These are phyloP conservation scores for Pseudopediastrum boryanum DNA, from an alignment of 139 green algal genomes.

Conservation along the genomic window DNA sequence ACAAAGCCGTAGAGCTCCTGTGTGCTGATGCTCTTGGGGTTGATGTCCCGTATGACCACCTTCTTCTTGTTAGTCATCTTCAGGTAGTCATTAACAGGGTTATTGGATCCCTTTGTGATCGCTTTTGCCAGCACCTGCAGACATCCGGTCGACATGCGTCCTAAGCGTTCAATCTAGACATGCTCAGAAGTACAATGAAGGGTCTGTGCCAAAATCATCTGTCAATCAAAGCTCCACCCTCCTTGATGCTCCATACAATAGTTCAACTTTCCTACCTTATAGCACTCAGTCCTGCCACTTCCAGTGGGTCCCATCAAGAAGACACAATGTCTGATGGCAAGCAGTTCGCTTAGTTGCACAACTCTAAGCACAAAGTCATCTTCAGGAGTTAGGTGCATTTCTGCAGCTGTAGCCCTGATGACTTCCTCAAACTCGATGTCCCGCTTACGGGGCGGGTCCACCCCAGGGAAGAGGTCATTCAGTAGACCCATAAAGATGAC, in stretches of 20 bases:
- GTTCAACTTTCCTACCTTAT: too few relatives aligned
- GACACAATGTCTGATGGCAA: constrained; percentile 88
- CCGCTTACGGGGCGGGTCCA: constrained; percentile 69
- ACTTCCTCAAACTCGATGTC: constrained; percentile 66
- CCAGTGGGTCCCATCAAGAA: constrained; percentile 88
- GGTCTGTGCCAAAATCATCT: too few relatives aligned
- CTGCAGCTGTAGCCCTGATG: constrained; percentile 30
- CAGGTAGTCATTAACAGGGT: constrained; percentile 87
- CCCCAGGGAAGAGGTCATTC: constrained; percentile 82
- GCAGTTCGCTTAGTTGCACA: constrained; percentile 80
- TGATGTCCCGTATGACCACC: constrained; percentile 82
- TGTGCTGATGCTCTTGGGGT: constrained; percentile 89
- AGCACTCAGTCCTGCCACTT: constrained; percentile 75
- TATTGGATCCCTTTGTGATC: constrained; percentile 70
- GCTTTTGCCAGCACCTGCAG: constrained; percentile 74
- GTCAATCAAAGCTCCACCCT: too few relatives aligned
- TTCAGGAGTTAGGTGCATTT: constrained; percentile 55
- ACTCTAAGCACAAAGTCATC: constrained; percentile 83
- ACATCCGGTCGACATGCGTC: too few relatives aligned
- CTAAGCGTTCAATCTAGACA: too few relatives aligned
- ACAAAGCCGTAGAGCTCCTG: constrained; percentile 91
- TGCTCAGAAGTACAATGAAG: too few relatives aligned
- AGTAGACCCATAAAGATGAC: constrained; percentile 88
- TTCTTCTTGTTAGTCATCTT: constrained; percentile 87
- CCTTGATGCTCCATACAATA: too few relatives aligned